Percentiles rank a stretch among this genome's conserved stretches.
These are phyloP conservation scores for Bjerkandera adusta DNA, from an alignment of 1,284 basidiomycete species.

Conservation along the genomic window DNA sequence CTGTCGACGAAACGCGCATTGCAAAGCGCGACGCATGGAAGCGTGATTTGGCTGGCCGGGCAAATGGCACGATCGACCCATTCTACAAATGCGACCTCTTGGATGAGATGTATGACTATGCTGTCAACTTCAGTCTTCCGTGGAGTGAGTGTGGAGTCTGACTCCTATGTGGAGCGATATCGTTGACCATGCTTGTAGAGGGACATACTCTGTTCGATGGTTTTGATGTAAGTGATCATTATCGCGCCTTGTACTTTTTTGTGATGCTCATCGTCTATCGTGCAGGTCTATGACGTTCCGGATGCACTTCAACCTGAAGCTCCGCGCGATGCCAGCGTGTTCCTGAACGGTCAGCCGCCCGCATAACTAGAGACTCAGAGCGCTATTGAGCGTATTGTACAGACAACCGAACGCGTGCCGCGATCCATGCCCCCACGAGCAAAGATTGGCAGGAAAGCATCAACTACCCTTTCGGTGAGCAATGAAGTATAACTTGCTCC, in stretches of 20 bases:
- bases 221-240: no score
- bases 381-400: not conserved
- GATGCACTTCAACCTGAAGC: constrained; percentile 34
- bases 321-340: constrained; percentile 35
- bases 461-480: constrained; percentile 15
- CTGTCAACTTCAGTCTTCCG: constrained; percentile 28
- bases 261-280: no score
- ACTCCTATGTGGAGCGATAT: no score
- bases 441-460: constrained; percentile 52
- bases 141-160: no score
- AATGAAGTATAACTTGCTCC: no score
- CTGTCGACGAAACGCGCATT: not conserved
- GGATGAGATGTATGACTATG: constrained; percentile 30
- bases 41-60: constrained; percentile 18
- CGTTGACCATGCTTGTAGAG: no score
- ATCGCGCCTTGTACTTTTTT: no score
- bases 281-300: constrained; percentile 29
- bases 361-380: constrained; percentile 4
- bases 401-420: constrained; percentile 54
- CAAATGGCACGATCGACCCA: constrained; percentile 26
- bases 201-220: no score
- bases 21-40: constrained; percentile 13
- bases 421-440: constrained; percentile 68
- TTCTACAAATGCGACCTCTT: constrained; percentile 29
- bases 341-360: constrained; percentile 59